A percentile compares a stretch with the other conserved stretches of the same genome.
Conservation (phyloP, 768 basidiomycete species). For the Pleurotus salmoneostramineus region DNA sequence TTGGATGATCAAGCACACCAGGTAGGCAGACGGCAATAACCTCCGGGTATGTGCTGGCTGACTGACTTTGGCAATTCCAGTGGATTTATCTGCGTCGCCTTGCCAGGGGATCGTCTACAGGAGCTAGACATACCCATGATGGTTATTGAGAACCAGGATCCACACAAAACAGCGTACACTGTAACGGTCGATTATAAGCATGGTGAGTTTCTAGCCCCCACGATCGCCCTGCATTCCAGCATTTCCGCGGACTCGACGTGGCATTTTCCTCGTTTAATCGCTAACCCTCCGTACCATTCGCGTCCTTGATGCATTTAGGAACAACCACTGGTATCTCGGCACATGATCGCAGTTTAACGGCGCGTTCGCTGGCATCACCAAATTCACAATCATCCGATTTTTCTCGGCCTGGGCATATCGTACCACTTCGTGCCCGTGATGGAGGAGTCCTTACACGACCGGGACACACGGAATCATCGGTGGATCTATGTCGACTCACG, state of each 20-base stretch:
- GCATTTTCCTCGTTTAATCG: background rate
- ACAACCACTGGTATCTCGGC: constrained; percentile 97
- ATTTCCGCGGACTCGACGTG: constrained; percentile 1
- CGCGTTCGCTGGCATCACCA: constrained; percentile 72
- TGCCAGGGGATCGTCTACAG: constrained; percentile 72
- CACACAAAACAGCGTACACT: constrained; percentile 92
- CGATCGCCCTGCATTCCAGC: background rate
- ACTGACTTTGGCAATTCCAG: constrained; percentile 32
- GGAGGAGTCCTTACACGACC: constrained; percentile 85
- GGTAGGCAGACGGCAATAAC: constrained; percentile 43
- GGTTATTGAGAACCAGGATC: constrained; percentile 88
- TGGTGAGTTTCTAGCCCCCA: constrained; percentile 42
- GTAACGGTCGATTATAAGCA: constrained; percentile 92
- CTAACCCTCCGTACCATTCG: constrained; percentile 4
- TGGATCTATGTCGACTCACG: constrained; percentile 84
- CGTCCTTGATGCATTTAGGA: constrained; percentile 36
- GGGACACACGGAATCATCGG: constrained; percentile 90
- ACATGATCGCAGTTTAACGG: constrained; percentile 88
- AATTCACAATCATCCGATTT: constrained; percentile 62
- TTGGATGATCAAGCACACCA: constrained; percentile 96
- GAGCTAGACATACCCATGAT: constrained; percentile 89
- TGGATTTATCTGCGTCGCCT: constrained; percentile 89
- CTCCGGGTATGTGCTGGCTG: background rate
- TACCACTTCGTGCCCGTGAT: constrained; percentile 81
- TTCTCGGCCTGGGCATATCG: constrained; percentile 91